Evolutionary conservation across 2,329 filamentous ascomycete genomes (phyloP).

Genomic region (Paecilomyces variotii): DNA sequence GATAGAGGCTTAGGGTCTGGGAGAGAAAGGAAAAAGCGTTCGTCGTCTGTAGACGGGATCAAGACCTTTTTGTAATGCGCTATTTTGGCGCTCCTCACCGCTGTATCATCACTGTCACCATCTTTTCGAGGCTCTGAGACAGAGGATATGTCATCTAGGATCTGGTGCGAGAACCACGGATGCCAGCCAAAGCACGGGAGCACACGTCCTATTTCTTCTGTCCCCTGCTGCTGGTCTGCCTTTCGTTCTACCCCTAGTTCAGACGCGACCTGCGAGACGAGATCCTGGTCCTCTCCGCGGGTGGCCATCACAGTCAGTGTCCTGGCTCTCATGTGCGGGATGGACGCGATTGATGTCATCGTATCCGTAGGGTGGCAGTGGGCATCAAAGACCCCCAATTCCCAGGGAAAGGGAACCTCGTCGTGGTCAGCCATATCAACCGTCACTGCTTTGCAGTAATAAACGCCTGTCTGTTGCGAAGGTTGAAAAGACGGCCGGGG

Average conservation of each 20-base stretch:
- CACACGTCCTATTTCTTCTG: constrained; percentile 34
- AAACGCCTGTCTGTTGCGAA: background rate
- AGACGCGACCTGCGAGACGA: constrained; percentile 45
- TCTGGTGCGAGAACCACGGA: constrained; percentile 59
- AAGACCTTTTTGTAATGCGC: constrained; percentile 50
- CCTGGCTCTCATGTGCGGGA: constrained; percentile 50
- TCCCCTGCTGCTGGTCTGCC: background rate
- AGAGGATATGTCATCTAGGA: constrained; percentile 39
- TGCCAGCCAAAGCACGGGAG: constrained; percentile 61
- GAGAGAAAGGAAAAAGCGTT: constrained; percentile 41
- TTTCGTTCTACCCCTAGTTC: background rate
- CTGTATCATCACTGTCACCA: background rate
- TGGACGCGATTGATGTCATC: constrained; percentile 46
- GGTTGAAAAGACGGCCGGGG: background rate
- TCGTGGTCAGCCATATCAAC: background rate
- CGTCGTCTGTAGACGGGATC: constrained; percentile 35
- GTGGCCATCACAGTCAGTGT: constrained; percentile 58
- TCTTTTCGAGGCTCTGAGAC: background rate
- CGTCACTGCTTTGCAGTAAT: background rate
- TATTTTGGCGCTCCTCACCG: constrained; percentile 23
- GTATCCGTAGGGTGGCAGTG: constrained; percentile 62
- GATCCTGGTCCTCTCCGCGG: constrained; percentile 51
- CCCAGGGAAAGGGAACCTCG: constrained; percentile 47
- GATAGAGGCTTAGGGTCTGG: constrained; percentile 49
- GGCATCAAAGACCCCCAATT: constrained; percentile 55